These are phyloP conservation scores for Hortaea werneckii DNA, from an alignment of 2,329 filamentous ascomycete genomes.

Conservation along the genomic window DNA sequence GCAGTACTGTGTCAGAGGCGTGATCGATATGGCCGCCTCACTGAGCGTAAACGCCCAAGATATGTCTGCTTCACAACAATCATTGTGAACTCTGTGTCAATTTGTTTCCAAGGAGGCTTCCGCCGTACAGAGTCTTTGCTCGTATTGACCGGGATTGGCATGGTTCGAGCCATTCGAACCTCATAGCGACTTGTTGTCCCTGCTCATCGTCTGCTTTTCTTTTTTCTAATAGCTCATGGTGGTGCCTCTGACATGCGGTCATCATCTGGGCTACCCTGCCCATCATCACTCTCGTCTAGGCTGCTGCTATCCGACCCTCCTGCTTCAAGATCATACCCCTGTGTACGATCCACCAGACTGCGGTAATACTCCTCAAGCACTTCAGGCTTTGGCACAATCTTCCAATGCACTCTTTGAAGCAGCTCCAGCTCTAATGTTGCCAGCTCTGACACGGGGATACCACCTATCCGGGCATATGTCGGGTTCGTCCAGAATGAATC, in stretches of 20 bases:
- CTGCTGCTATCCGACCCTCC: conserved; percentile 8
- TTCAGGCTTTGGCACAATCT: conserved; percentile 91
- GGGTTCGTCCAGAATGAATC: conserved; percentile 98
- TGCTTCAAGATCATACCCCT: conserved; percentile 46
- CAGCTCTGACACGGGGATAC: conserved; percentile 80
- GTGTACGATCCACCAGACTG: conserved; percentile 63
- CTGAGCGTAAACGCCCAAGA: too few relatives aligned
- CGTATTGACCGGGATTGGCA: too few relatives aligned
- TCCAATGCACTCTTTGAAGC: conserved; percentile 85
- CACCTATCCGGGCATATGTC: conserved; percentile 87
- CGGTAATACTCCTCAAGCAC: conserved; percentile 88
- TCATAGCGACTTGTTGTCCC: too few relatives aligned
- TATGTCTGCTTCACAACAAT: too few relatives aligned
- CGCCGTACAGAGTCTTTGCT: too few relatives aligned
- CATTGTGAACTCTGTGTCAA: too few relatives aligned
- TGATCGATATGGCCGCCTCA: too few relatives aligned
- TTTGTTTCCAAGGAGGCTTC: too few relatives aligned
- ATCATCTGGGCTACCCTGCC: conserved; percentile 1
- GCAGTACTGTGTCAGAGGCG: too few relatives aligned
- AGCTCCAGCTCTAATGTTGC: conserved; percentile 91
- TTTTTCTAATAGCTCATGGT: conserved; percentile 1
- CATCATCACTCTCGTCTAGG: conserved; percentile 8
- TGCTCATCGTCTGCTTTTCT: too few relatives aligned
- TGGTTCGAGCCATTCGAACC: too few relatives aligned
- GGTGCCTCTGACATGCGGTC: conserved; percentile 3